Conservation (phyloP, 208 protist genomes). For the Crithidia sp. region DNA sequence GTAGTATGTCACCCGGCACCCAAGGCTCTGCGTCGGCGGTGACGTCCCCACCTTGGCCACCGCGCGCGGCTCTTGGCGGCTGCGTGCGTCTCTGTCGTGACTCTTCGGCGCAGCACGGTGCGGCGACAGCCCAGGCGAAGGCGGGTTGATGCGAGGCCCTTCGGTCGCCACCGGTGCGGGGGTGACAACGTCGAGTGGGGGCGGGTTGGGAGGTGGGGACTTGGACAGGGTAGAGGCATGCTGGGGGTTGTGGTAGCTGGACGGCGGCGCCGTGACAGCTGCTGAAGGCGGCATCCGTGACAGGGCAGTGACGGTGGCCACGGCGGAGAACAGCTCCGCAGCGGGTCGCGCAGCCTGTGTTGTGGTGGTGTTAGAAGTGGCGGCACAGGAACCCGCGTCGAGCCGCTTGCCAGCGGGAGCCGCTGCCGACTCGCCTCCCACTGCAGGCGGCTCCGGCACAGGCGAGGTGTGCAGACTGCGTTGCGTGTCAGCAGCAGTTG, state of each 20-base stretch:
- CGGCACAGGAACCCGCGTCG: not conserved
- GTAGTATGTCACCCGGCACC: slow-evolving; percentile 15
- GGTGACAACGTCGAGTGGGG: not conserved
- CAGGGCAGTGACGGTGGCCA: slow-evolving; percentile 13
- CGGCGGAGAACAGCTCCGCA: slow-evolving; percentile 12
- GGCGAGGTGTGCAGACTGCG: not conserved
- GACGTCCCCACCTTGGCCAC: not conserved
- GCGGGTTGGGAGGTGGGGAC: not conserved
- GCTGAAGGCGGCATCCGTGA: not conserved
- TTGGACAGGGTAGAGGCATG: not conserved
- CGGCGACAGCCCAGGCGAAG: no score
- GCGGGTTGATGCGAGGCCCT: no score
- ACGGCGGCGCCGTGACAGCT: not conserved
- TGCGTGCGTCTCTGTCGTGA: not conserved
- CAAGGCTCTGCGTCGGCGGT: not conserved
- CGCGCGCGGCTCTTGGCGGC: not conserved
- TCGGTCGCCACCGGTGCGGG: no score
- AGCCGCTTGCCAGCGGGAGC: no score
- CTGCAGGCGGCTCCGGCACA: not conserved
- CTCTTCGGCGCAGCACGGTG: no score
- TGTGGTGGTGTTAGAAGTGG: not conserved
- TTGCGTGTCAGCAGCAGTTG: not conserved
- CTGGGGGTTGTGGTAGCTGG: not conserved
- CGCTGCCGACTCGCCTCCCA: no score
- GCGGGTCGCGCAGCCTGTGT: not conserved